Base-by-base conservation (phyloP, 2,329 filamentous ascomycete species). In the Alternaria arbusti region DNA sequence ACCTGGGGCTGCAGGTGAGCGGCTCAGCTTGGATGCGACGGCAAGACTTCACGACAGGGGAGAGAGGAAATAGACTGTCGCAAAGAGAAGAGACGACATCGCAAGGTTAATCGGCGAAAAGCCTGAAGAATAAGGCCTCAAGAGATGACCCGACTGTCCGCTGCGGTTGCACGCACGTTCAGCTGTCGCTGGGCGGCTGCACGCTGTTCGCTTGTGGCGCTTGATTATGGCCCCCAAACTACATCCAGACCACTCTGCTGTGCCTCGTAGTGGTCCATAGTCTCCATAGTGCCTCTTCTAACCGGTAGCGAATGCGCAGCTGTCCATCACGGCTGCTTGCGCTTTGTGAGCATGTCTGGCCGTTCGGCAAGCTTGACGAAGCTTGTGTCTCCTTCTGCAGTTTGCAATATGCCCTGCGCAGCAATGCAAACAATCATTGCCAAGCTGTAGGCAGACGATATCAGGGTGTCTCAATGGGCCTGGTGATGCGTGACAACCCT, bases 161-260 rank as follows among this genome's bases (percentile, higher is more conserved):
- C 47, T 54, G 44, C 54, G 13, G 46, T 54, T 32, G 44, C 47
- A 49, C 54, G 57, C 49, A 50, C 52, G 12, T 60, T 66, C 64
- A 66, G 63, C 60, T 65, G 56, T 55, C 32, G n/a, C 47, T 50
- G 56, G 56, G 46, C 55, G 43, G 13, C 63, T 61, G 51, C 56
- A 65, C 54, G 56, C 59, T 57, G 30, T 58, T 36, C 54, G 63
- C 59, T 59, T 60, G 64, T 66, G 64, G 64, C 64, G 52, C 12
- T 45, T 13, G 10, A 25, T 46, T 28, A 15, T 44, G 47, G 64
- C 57, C 64, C 63, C 64, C 64, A 60, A 63, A 40, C 43, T 22
- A 43, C 56, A 43, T 47, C 57, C 50, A 57, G 51, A 20, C 57
- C 40, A 36, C 17, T 54, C 45, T 57, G 36, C 54, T 54, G 45